phyloP scores from a whole-genome alignment of 345 rosid genomes.

The Citrus glauca region DNA sequence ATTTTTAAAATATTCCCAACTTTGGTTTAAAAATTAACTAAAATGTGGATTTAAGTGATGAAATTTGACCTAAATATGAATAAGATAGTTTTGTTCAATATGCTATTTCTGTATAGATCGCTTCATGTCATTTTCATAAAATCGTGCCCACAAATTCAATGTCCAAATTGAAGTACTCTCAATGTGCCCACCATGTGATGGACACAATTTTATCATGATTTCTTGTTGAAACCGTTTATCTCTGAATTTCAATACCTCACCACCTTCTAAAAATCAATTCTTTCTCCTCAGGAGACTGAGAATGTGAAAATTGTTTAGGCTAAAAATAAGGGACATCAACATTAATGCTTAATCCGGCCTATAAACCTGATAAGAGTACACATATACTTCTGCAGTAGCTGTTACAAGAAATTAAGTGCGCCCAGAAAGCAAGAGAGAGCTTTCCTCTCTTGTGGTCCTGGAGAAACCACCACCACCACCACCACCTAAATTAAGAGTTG shows the following conservation, averaged over 20 bases:
- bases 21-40: background rate
- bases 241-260: background rate
- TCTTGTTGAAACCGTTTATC: background rate
- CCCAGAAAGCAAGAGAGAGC: background rate
- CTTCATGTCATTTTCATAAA: background rate
- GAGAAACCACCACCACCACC: constrained; percentile 27
- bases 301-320: background rate
- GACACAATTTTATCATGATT: background rate
- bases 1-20: no score
- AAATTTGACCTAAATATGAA: background rate
- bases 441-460: constrained; percentile 27
- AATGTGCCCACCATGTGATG: background rate
- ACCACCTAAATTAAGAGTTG: constrained; percentile 11
- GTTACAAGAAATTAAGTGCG: background rate
- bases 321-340: background rate
- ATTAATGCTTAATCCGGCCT: background rate
- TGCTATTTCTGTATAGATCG: background rate
- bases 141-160: background rate
- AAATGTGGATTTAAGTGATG: background rate
- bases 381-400: background rate
- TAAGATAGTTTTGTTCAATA: background rate
- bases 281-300: background rate
- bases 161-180: background rate
- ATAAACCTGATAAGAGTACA: background rate
- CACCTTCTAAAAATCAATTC: background rate